Conservation (phyloP, 2,329 filamentous ascomycete species). For the Xylaria digitata region DNA sequence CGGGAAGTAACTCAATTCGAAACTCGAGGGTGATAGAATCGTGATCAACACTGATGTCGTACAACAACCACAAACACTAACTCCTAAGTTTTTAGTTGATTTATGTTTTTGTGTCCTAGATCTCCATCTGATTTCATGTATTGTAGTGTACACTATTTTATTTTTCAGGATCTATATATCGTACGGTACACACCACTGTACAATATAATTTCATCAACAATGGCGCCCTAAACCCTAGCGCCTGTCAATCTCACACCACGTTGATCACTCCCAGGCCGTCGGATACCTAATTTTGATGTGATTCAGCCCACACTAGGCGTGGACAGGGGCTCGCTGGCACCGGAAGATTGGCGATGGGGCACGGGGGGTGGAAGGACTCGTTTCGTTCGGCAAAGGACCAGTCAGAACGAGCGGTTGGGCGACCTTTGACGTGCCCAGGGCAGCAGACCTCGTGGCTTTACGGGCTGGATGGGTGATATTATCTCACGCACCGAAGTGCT, state of each 20-base stretch:
- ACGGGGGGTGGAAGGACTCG: conserved; percentile 8
- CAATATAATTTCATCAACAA: neutral
- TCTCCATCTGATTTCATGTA: conserved; percentile 3
- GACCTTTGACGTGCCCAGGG: conserved; percentile 16
- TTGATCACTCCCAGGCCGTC: conserved; percentile 38
- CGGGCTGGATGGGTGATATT: conserved; percentile 34
- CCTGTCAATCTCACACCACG: conserved; percentile 30
- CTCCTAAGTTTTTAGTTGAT: conserved; percentile 3
- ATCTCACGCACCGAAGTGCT: conserved; percentile 27
- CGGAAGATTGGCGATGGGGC: conserved; percentile 19
- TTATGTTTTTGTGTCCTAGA: neutral
- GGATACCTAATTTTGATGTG: conserved; percentile 25
- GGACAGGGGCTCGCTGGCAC: neutral
- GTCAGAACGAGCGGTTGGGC: conserved; percentile 24
- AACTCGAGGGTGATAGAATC: neutral
- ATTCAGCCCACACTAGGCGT: conserved; percentile 23
- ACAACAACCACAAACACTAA: conserved; percentile 5
- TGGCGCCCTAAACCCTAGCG: conserved; percentile 16
- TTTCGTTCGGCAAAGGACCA: conserved; percentile 36
- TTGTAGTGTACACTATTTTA: neutral
- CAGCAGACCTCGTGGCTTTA: conserved; percentile 29
- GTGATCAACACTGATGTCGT: neutral
- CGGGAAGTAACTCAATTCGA: neutral
- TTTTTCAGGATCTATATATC: conserved; percentile 7
- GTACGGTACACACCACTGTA: neutral